Percentiles rank a stretch among this genome's conserved stretches.
Evolutionary conservation across 2,329 filamentous ascomycete genomes (phyloP).

Genomic region (Colletotrichum viniferum): DNA sequence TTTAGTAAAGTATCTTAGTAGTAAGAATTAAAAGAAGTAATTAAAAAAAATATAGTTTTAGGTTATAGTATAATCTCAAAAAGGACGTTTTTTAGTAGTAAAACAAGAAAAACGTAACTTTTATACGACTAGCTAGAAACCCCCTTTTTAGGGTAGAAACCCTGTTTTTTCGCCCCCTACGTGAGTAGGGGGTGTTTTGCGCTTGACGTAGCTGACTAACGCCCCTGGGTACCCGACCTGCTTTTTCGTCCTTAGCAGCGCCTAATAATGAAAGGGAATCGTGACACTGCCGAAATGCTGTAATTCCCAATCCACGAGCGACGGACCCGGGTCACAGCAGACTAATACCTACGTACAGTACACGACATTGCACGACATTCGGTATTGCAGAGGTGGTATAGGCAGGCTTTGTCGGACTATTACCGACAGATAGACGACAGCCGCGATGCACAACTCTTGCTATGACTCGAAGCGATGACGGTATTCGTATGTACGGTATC

Average conservation of each 20-base stretch:
- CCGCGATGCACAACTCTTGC: background rate
- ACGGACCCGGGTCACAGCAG: background rate
- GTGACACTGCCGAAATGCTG: background rate
- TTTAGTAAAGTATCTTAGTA: too few species aligned
- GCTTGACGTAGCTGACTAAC: too few species aligned
- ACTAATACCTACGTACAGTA: background rate
- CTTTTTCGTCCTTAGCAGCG: background rate
- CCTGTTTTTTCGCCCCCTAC: too few species aligned
- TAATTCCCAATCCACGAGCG: background rate
- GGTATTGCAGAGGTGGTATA: background rate
- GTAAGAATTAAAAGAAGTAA: too few species aligned
- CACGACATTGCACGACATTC: background rate
- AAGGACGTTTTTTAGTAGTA: too few species aligned
- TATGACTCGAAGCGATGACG: background rate
- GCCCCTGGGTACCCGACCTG: slow-evolving; percentile 9
- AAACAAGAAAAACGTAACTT: too few species aligned
- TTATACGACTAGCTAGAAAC: too few species aligned
- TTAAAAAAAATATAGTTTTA: too few species aligned
- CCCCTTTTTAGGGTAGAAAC: too few species aligned
- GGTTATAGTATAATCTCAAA: too few species aligned
- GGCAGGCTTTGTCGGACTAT: background rate
- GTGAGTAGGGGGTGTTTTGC: too few species aligned
- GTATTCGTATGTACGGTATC: background rate
- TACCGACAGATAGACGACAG: background rate
- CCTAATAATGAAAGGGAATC: background rate